Evolutionary conservation across 2,329 filamentous ascomycete species (phyloP).

Genomic region (Pseudocercospora eumusae): DNA sequence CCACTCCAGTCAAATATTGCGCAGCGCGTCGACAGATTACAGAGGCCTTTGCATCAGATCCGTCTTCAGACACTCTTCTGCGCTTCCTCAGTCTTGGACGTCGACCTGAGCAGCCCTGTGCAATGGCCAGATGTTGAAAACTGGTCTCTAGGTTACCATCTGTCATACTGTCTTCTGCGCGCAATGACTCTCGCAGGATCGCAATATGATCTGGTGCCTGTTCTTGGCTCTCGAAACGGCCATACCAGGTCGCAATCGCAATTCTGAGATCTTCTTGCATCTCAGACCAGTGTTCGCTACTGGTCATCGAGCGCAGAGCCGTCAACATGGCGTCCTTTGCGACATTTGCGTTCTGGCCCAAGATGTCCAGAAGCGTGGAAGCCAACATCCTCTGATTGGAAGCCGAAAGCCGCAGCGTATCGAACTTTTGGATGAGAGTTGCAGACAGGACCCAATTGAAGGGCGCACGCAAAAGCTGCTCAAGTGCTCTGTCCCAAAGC

Average conservation of each 20-base stretch:
- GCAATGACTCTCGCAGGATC: conserved; percentile 26
- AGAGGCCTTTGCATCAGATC: not conserved
- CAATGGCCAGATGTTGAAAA: conserved; percentile 28
- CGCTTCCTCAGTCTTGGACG: conserved; percentile 26
- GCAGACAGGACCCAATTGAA: conserved; percentile 20
- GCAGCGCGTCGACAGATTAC: not conserved
- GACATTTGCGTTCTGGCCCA: conserved; percentile 12
- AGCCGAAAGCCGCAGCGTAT: conserved; percentile 11
- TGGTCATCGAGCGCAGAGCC: conserved; percentile 17
- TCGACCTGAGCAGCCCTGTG: not conserved
- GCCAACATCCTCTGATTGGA: conserved; percentile 26
- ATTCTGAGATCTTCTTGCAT: conserved; percentile 34
- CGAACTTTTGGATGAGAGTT: conserved; percentile 18
- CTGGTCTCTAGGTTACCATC: conserved; percentile 27
- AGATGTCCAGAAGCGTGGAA: conserved; percentile 18
- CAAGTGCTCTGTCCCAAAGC: conserved; percentile 28
- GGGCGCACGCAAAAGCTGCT: conserved; percentile 21
- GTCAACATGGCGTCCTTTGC: conserved; percentile 27
- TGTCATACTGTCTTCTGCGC: conserved; percentile 30
- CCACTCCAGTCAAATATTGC: conserved; percentile 26
- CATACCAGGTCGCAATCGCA: conserved; percentile 30
- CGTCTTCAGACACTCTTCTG: conserved; percentile 16
- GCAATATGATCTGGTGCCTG: conserved; percentile 22
- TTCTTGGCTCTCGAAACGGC: conserved; percentile 21
- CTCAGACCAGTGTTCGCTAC: conserved; percentile 20